Base-by-base conservation (phyloP, 1,139 yeast genomes). In the Debaryomyces sp. region DNA sequence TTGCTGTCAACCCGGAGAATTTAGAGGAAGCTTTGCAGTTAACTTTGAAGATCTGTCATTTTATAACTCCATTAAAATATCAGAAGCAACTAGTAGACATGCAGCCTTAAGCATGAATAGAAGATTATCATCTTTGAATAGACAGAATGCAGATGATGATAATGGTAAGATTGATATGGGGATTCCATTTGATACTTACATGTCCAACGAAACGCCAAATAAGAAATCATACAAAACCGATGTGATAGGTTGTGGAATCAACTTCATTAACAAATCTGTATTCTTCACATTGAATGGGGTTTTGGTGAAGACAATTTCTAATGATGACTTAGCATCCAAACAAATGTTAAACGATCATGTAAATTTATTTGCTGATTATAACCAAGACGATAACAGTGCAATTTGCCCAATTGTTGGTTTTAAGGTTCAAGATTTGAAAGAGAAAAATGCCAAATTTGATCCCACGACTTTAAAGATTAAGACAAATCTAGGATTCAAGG, bases 211-310 rank as follows among this genome's bases (percentile, higher is more conserved):
- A 12, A 44, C 42, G 5, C 49, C 45, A 1, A 45, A 48, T 3
- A 61, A 58, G 36, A 61, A 62, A 41, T 43, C 59, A 1, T 61
- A 59, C 52, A 68, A 59, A 42, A 64, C 76, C 21, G 97, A 91
- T 64, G 74, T 80, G 1, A 76, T 92, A 54, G 98, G 98, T 0
- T 87, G 95, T 64, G 97, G 97, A 2, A 76, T 90, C 24, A 87
- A 91, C 67, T 87, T 82, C 58, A 73, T 80, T 24, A 81, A 81
- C 39, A 78, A 81, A 41, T 71, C 83, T 0, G 75, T 90, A 3
- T 92, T 91, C 58, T 82, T 83, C 54, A 91, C 97, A 0, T 85
- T 89, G 64, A 91, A 92, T 66, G 97, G 97, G 2, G 78, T 88
- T 6, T 61, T 73, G 41, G 71, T 73, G 17, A 66, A 62, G 43